Percentiles rank a stretch among this genome's conserved stretches.
These are phyloP conservation scores for Croton setiger DNA, from an alignment of 441 rosid genomes.

Conservation along the genomic window DNA sequence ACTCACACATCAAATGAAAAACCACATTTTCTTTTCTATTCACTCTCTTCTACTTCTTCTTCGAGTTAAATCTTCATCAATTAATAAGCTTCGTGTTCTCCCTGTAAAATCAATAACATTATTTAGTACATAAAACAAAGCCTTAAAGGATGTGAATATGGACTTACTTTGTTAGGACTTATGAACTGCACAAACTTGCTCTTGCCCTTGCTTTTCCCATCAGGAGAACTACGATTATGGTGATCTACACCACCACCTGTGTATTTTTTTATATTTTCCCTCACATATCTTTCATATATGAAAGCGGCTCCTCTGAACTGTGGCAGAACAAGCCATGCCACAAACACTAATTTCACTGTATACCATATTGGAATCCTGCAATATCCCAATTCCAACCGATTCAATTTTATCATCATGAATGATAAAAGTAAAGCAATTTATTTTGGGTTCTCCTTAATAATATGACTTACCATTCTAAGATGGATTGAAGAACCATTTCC, in stretches of 20 bases:
- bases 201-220: conserved; percentile 29
- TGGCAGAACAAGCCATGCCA: conserved; percentile 78
- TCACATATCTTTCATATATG: conserved; percentile 60
- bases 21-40: not conserved
- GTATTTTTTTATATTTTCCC: conserved; percentile 48
- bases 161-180: conserved; percentile 40
- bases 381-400: not conserved
- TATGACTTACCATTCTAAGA: conserved; percentile 54
- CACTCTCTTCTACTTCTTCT: not conserved
- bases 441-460: not conserved
- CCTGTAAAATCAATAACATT: conserved; percentile 27
- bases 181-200: conserved; percentile 41
- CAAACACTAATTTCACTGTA: conserved; percentile 49
- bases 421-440: not conserved
- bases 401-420: not conserved
- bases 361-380: conserved; percentile 87
- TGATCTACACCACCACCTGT: conserved; percentile 3
- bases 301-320: conserved; percentile 88
- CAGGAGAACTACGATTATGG: conserved; percentile 13
- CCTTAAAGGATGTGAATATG: no score
- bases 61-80: not conserved
- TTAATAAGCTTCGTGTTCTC: conserved; percentile 42
- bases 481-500: conserved; percentile 66
- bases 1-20: not conserved
- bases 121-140: not conserved